phyloP scores from a whole-genome alignment of 345 rosid genomes.

The Aethionema arabicum region DNA sequence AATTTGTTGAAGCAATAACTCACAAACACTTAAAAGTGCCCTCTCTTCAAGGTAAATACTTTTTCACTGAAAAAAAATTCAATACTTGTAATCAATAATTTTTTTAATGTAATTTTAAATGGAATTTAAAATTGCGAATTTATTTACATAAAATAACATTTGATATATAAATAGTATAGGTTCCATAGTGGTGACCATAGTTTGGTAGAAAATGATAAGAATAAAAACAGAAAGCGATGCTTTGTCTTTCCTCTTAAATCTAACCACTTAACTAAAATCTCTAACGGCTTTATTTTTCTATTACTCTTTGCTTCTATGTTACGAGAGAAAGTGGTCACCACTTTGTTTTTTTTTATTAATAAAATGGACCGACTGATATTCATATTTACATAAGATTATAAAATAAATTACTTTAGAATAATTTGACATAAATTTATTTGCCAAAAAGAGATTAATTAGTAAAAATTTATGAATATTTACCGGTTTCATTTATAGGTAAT shows the following conservation, averaged over 20 bases:
- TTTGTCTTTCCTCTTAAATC: constrained; percentile 33
- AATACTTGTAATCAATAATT: background rate
- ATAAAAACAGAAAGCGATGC: constrained; percentile 32
- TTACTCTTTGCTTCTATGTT: constrained; percentile 25
- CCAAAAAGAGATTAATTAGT: too few relatives aligned
- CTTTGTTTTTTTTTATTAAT: background rate
- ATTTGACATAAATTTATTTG: too few relatives aligned
- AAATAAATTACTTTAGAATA: too few relatives aligned
- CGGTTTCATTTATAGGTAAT: too few relatives aligned
- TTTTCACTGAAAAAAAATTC: background rate
- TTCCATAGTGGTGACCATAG: constrained; percentile 23
- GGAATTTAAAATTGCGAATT: background rate
- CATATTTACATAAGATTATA: too few relatives aligned
- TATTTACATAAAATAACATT: background rate
- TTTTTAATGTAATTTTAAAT: background rate
- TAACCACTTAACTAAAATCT: constrained; percentile 20
- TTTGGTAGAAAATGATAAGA: constrained; percentile 18
- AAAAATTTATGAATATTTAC: too few relatives aligned
- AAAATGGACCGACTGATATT: too few relatives aligned
- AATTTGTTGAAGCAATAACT: constrained; percentile 22
- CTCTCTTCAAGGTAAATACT: constrained; percentile 2
- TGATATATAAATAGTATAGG: constrained; percentile 12
- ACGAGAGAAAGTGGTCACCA: constrained; percentile 32
- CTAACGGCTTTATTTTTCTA: constrained; percentile 17
- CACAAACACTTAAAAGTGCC: constrained; percentile 17